A percentile compares a stretch with the other conserved stretches of the same genome.
phyloP scores from a whole-genome alignment of 208 protist species.

The Leishmania turanica region DNA sequence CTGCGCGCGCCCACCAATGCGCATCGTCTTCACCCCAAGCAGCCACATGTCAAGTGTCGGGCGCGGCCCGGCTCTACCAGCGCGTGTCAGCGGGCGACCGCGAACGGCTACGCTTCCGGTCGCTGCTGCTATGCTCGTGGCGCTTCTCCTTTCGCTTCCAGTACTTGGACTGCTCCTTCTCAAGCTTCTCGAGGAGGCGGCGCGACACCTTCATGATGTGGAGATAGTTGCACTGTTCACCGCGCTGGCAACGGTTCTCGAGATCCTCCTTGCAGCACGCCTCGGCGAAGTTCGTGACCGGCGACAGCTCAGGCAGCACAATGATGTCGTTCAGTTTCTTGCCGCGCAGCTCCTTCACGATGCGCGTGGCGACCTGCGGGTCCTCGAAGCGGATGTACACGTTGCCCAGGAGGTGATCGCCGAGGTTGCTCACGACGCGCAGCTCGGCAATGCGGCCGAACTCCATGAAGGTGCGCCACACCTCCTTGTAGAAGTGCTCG shows the following conservation, averaged over 20 bases:
- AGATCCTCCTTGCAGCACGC: constrained; percentile 97
- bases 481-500: constrained; percentile 97
- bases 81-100: constrained; percentile 5
- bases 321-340: constrained; percentile 90
- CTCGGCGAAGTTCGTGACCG: constrained; percentile 98
- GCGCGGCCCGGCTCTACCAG: background rate
- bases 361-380: constrained; percentile 83
- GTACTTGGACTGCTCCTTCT: constrained; percentile 85
- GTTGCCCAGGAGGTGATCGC: constrained; percentile 98
- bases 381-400: constrained; percentile 97
- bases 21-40: background rate
- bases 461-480: constrained; percentile 94
- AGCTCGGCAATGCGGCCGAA: constrained; percentile 95
- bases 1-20: background rate
- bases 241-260: constrained; percentile 91
- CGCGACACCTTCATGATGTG: constrained; percentile 95
- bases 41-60: no score
- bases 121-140: constrained; percentile 24
- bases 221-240: constrained; percentile 98
- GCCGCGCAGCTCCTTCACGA: constrained; percentile 81
- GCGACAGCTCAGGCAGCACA: constrained; percentile 95
- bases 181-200: constrained; percentile 81
- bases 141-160: constrained; percentile 67
- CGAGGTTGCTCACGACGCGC: constrained; percentile 96
- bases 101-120: constrained; percentile 51